A percentile compares a stretch with the other conserved stretches of the same genome.
Evolutionary conservation across 176 grass and related monocot genomes (phyloP).

Genomic region (Oryza meyeriana): DNA sequence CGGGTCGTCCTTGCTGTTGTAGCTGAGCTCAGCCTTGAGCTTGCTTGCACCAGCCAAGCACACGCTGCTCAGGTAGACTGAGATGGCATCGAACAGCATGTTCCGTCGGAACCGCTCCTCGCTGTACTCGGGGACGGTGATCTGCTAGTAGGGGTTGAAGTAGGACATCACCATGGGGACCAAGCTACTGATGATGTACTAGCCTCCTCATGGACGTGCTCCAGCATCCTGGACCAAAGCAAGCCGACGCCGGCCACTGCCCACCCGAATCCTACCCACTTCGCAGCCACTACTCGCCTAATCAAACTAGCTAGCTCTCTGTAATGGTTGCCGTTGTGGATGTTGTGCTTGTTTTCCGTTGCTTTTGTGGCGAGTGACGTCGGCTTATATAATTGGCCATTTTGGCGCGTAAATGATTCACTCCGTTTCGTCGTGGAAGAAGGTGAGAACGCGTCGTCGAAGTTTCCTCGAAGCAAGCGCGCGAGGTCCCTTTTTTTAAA

Average conservation of each 20-base stretch:
- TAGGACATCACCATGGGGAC: neutral
- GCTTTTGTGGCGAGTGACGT: neutral
- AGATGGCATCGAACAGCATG: constrained; percentile 8
- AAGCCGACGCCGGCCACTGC: too few species aligned
- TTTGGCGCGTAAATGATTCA: neutral
- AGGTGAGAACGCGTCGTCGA: neutral
- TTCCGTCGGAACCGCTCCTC: neutral
- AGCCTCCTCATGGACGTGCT: neutral
- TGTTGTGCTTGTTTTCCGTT: neutral
- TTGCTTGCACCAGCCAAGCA: neutral
- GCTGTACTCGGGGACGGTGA: constrained; percentile 1
- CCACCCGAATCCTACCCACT: too few species aligned
- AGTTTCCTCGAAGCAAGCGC: neutral
- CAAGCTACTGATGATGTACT: constrained; percentile 1
- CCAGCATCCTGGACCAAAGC: constrained; percentile 1
- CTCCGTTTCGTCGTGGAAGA: neutral
- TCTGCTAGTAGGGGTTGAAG: constrained; percentile 18
- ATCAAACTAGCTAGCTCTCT: too few species aligned
- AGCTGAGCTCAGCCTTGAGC: too few species aligned
- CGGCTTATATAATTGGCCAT: neutral
- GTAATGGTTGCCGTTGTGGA: neutral
- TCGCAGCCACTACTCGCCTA: too few species aligned
- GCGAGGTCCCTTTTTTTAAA: too few species aligned
- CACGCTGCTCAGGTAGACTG: neutral
- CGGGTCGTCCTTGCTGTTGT: too few species aligned